Percentiles rank a stretch among this genome's conserved stretches.
Evolutionary conservation across 305 asterid genomes (phyloP).

Genomic region (Fraxinus paxiana): DNA sequence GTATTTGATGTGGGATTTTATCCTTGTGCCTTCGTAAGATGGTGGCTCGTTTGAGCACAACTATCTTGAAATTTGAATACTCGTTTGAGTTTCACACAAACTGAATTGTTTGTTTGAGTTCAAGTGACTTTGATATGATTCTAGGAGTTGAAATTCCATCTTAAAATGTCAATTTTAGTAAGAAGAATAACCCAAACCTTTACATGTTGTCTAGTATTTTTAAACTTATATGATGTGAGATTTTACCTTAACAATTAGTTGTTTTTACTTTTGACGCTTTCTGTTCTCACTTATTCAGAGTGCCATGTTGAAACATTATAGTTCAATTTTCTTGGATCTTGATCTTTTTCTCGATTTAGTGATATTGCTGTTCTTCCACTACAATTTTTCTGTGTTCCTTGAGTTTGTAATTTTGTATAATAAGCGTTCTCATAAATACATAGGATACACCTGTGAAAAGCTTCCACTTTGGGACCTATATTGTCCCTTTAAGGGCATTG

Average conservation of each 20-base stretch:
- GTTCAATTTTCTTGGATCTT: background rate
- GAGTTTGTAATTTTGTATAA: background rate
- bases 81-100: background rate
- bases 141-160: background rate
- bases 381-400: background rate
- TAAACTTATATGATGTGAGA: background rate
- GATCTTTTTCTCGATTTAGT: background rate
- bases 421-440: background rate
- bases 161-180: background rate
- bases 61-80: background rate
- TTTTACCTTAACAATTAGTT: background rate
- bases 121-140: background rate
- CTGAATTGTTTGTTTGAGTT: background rate
- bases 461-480: background rate
- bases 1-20: background rate
- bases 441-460: background rate
- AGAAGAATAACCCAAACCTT: background rate
- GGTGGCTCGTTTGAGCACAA: background rate
- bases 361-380: background rate
- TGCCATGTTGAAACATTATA: background rate
- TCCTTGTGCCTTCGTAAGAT: background rate
- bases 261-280: background rate
- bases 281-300: background rate
- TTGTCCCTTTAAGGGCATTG: conserved; percentile 15
- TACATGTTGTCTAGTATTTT: background rate